Percentiles rank a stretch among this genome's conserved stretches.
Evolutionary conservation across 352 stramenopile genomes (phyloP).

Genomic region (Aphanomyces euteiches): DNA sequence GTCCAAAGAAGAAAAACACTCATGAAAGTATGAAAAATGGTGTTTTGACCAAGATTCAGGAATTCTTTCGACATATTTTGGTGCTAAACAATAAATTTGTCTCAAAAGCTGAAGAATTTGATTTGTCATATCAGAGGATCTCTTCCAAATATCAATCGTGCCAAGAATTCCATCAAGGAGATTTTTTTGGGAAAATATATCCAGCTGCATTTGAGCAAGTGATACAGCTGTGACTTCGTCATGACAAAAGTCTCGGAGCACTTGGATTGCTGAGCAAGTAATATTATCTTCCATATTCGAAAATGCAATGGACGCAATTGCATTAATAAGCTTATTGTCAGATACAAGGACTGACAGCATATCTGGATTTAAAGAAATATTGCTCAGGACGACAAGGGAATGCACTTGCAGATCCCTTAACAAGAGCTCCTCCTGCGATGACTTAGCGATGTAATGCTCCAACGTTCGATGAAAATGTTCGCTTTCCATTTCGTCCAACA

Average conservation of each 20-base stretch:
- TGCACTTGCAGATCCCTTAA: conserved; percentile 14
- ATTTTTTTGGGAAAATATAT: background rate
- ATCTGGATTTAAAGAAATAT: background rate
- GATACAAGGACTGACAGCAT: conserved; percentile 1
- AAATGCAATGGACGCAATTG: conserved; percentile 7
- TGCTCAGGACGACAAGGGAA: background rate
- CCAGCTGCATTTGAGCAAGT: background rate
- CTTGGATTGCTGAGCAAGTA: conserved; percentile 3
- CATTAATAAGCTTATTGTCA: conserved; percentile 14
- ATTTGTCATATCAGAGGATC: background rate
- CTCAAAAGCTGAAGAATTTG: conserved; percentile 4
- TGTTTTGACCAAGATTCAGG: background rate
- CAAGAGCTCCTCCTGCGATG: conserved; percentile 2
- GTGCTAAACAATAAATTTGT: conserved; percentile 15
- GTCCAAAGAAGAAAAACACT: background rate
- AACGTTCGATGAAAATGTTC: background rate
- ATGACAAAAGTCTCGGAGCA: background rate
- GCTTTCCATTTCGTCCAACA: background rate
- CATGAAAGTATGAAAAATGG: conserved; percentile 2
- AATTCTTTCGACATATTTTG: background rate
- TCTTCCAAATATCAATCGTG: conserved; percentile 20
- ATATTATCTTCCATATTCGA: conserved; percentile 3
- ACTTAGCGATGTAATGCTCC: background rate
- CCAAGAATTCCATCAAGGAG: conserved; percentile 14
- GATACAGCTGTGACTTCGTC: background rate